Evolutionary conservation across 2,329 filamentous ascomycete species (phyloP), one percentile per base, ranked within the genome.

Genomic region (Rutstroemia sydowiana): DNA sequence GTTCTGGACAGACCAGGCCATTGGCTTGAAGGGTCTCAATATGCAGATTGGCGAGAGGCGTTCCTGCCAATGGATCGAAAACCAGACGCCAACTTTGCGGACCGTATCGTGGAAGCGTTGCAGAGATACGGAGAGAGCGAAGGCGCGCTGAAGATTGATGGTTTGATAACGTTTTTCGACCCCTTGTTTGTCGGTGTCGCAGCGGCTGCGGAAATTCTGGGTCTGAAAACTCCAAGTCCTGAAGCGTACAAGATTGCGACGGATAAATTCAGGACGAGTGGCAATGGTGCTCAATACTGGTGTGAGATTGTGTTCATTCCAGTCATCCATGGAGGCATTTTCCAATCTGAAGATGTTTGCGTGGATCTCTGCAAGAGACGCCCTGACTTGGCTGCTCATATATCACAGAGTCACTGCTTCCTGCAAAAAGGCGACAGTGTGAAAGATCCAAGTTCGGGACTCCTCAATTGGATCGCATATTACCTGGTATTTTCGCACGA

Each of bases 1-100:
- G 31, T 51, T 23, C 28, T 51, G 2, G 48, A 51, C 10, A 14
- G 48, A 10, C 48, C 48, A 20, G 48, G 40, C 40, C 48, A 51
- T n/a, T 51, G 48, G 48, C 28, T 51, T 23, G 18, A 37, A 23
- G 6, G 21, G 11, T 13, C 23, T 4, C 14, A 45, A 20, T 45
- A 7, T 45, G 40, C 40, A 45, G 4, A n/a, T 26, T 45, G 18
- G 31, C 28, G 14, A 18, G 7, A 45, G 9, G 39, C 21, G 18
- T 45, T 51, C 40, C 21, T 51, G 3, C 39, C 41, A 36, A 37
- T 51, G 7, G 48, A 51, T 23, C 9, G 10, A 36, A 45, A 4
- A 37, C 7, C 36, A 32, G 48, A 51, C 16, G 31, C 30, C 2
- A 31, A 26, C 5, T 31, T 51, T 23, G 14, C 9, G 21, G 21